Percentiles rank a stretch among this genome's conserved stretches.
Conservation (phyloP, 768 basidiomycete species). For the Rhizopogon rudus region DNA sequence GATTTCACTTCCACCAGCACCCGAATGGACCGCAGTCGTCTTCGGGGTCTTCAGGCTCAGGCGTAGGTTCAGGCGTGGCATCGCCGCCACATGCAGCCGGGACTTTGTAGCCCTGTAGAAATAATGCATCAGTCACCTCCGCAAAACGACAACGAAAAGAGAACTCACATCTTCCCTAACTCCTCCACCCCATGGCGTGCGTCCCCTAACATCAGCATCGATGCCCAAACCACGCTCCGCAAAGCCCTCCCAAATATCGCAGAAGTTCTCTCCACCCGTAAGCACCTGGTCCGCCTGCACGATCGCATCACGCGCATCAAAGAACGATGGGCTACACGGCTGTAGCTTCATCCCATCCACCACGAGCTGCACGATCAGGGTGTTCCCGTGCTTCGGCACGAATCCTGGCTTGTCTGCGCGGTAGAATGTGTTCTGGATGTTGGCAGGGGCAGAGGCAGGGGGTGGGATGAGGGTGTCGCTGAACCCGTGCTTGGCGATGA, state of each 20-base stretch:
- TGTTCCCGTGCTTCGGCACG: slow-evolving; percentile 90
- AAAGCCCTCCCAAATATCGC: slow-evolving; percentile 84
- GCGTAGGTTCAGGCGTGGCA: slow-evolving; percentile 19
- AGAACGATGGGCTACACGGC: slow-evolving; percentile 86
- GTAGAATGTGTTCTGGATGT: slow-evolving; percentile 67
- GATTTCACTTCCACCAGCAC: slow-evolving; percentile 14
- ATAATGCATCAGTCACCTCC: background rate
- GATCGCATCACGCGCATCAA: slow-evolving; percentile 86
- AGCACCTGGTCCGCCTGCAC: slow-evolving; percentile 86
- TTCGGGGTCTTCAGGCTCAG: slow-evolving; percentile 29
- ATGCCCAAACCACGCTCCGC: slow-evolving; percentile 74
- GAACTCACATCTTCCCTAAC: slow-evolving; percentile 57
- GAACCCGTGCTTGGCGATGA: slow-evolving; percentile 84
- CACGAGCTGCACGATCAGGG: slow-evolving; percentile 79
- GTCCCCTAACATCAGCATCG: slow-evolving; percentile 68
- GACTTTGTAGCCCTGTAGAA: slow-evolving; percentile 34
- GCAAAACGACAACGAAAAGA: background rate
- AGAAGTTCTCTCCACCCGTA: slow-evolving; percentile 92
- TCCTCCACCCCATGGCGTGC: slow-evolving; percentile 93
- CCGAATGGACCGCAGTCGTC: slow-evolving; percentile 21
- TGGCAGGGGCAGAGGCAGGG: slow-evolving; percentile 50
- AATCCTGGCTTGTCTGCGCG: slow-evolving; percentile 45
- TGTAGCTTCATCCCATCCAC: slow-evolving; percentile 94
- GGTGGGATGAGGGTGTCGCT: slow-evolving; percentile 80
- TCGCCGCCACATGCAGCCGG: slow-evolving; percentile 34